phyloP scores from a whole-genome alignment of 768 basidiomycete species.

The Mycena galopus region DNA sequence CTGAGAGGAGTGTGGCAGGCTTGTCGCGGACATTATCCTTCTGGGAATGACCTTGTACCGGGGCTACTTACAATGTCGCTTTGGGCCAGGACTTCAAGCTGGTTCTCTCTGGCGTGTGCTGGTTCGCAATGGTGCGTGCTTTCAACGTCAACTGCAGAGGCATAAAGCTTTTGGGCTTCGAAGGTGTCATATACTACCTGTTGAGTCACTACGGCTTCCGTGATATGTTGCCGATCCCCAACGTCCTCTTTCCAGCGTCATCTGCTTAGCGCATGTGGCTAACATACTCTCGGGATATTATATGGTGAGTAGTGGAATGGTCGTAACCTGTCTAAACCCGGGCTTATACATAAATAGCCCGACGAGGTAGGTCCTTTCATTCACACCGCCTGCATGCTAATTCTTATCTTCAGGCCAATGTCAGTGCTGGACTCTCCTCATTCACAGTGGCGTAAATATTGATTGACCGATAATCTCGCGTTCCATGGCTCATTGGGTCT shows the following conservation, averaged over 20 bases:
- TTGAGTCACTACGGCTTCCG: neutral
- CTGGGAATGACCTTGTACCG: slow-evolving; percentile 16
- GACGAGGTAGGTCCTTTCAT: slow-evolving; percentile 2
- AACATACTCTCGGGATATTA: slow-evolving; percentile 11
- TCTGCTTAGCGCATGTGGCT: slow-evolving; percentile 5
- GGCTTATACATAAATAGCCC: too few relatives aligned
- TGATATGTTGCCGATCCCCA: slow-evolving; percentile 8
- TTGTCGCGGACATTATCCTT: slow-evolving; percentile 2
- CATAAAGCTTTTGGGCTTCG: neutral
- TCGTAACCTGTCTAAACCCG: neutral
- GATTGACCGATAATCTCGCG: neutral
- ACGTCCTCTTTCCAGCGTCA: slow-evolving; percentile 1
- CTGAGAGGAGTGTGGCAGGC: too few relatives aligned
- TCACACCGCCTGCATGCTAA: slow-evolving; percentile 7
- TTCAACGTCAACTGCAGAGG: neutral
- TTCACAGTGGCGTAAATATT: slow-evolving; percentile 9
- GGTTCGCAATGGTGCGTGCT: slow-evolving; percentile 9
- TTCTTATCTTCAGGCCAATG: slow-evolving; percentile 6
- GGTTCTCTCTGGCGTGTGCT: slow-evolving; percentile 9
- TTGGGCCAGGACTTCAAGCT: slow-evolving; percentile 2
- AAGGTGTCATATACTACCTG: slow-evolving; percentile 10
- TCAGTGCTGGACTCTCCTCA: slow-evolving; percentile 12
- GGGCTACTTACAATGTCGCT: slow-evolving; percentile 1
- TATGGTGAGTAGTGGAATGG: slow-evolving; percentile 3
- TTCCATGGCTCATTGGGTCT: slow-evolving; percentile 5